These are phyloP conservation scores for Boletus subparvulus DNA, from an alignment of 768 basidiomycete genomes.

Conservation along the genomic window DNA sequence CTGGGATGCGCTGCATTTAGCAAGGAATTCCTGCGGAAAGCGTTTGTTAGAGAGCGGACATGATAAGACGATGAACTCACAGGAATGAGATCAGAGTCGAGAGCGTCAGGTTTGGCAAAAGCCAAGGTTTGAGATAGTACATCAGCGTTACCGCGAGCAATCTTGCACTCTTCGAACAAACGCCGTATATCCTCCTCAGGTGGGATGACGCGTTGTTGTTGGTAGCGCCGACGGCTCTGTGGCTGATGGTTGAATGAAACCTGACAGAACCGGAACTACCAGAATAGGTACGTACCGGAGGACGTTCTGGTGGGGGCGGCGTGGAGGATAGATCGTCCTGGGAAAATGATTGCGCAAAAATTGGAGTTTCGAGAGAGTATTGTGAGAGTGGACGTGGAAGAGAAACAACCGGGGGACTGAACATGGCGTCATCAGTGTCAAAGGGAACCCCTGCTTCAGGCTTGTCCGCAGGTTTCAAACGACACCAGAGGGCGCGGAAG, in stretches of 20 bases:
- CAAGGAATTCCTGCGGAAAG: constrained; percentile 71
- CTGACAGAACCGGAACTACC: neutral
- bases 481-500: constrained; percentile 75
- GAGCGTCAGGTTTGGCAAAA: constrained; percentile 67
- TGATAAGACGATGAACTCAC: constrained; percentile 38
- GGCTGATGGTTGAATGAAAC: neutral
- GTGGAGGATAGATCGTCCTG: constrained; percentile 25
- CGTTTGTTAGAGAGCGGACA: neutral
- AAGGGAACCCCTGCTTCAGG: constrained; percentile 84
- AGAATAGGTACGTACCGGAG: constrained; percentile 15
- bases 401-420: constrained; percentile 57
- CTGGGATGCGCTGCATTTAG: constrained; percentile 76
- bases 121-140: constrained; percentile 70
- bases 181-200: constrained; percentile 82
- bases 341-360: constrained; percentile 37
- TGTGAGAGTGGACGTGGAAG: constrained; percentile 31
- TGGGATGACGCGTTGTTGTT: constrained; percentile 52
- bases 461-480: constrained; percentile 75
- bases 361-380: constrained; percentile 35
- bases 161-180: constrained; percentile 81
- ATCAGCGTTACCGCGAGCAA: constrained; percentile 78
- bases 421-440: constrained; percentile 77
- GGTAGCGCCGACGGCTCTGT: constrained; percentile 16
- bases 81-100: constrained; percentile 63
- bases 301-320: constrained; percentile 28